phyloP scores from a whole-genome alignment of 768 basidiomycete genomes.

The Mycena capillaripes region DNA sequence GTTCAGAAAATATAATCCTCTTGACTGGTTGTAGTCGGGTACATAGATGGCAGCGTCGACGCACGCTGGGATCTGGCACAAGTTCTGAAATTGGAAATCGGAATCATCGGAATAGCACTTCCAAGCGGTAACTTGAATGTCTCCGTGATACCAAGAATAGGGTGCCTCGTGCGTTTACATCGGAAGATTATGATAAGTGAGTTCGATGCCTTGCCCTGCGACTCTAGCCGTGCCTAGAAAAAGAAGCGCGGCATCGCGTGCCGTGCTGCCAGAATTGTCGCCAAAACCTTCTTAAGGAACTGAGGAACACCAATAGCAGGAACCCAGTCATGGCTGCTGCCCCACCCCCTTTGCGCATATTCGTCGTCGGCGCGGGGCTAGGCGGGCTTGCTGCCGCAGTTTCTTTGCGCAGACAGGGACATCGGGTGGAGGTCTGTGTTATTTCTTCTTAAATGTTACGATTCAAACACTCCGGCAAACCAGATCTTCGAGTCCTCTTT shows the following conservation, averaged over 20 bases:
- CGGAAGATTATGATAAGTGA: too few species aligned
- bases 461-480: background rate
- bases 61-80: background rate
- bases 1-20: too few species aligned
- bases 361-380: background rate
- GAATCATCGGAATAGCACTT: background rate
- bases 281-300: too few species aligned
- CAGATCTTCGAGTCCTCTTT: conserved; percentile 31
- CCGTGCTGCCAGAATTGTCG: background rate
- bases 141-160: background rate
- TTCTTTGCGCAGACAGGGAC: background rate
- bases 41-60: conserved; percentile 61
- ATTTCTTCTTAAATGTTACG: background rate
- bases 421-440: background rate
- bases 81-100: background rate
- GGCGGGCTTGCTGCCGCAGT: background rate
- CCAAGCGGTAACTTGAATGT: background rate
- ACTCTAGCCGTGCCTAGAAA: background rate
- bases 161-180: background rate
- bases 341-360: conserved; percentile 15
- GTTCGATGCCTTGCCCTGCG: background rate
- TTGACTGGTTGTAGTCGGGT: conserved; percentile 52
- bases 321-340: too few species aligned
- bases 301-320: too few species aligned
- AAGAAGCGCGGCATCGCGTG: background rate